Evolutionary conservation across 139 green algal genomes (phyloP), one percentile per base, ranked within the genome.

Genomic region (Chlorella sp.): DNA sequence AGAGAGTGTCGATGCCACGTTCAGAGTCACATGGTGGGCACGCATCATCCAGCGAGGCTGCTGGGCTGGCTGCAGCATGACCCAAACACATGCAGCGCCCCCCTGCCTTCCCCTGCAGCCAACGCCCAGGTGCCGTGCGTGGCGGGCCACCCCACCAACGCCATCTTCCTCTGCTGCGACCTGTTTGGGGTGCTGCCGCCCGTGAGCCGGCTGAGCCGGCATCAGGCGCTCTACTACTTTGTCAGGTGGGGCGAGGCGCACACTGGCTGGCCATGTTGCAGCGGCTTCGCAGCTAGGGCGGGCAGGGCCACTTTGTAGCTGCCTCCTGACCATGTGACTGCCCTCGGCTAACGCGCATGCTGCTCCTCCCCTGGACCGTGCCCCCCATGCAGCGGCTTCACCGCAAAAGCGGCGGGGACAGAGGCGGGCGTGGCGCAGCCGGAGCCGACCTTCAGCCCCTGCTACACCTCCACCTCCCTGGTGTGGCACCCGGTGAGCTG

Each of bases 171-270:
- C 17, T 94, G 91, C 86, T 97, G 94, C 87, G 95, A 98, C 87
- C 95, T 95, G 6, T 99, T 99, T 90, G 97, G 97, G n/a, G 96
- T 99, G 83, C 92, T 99, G 87, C 96, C 96, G 0, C 96, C 96
- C 36, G 94, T 99, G 26, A 88, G 84, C 70, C 91, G 89, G 67
- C 93, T 99, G 28, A 96, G 89, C 34, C 80, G 70, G 28, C 92
- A 95, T 81, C 96, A 99, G 89, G 96, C 96, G 30, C 98, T 99
- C 93, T 99, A 99, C 88, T 95, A 98, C 85, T 99, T 99, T 87
- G 94, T 99, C 77, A 94, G 78, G 78, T 74, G 56, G 41, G 78
- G 51, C 32, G 8, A 43, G 22, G 38, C 28, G 1, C 36, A 78
- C 2, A 26, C 26, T 36, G 26, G 7, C 60, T 22, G n/a, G 24